Base-by-base conservation (phyloP, 495 filamentous ascomycete genomes). In the Penicillium macrosclerotiorum region DNA sequence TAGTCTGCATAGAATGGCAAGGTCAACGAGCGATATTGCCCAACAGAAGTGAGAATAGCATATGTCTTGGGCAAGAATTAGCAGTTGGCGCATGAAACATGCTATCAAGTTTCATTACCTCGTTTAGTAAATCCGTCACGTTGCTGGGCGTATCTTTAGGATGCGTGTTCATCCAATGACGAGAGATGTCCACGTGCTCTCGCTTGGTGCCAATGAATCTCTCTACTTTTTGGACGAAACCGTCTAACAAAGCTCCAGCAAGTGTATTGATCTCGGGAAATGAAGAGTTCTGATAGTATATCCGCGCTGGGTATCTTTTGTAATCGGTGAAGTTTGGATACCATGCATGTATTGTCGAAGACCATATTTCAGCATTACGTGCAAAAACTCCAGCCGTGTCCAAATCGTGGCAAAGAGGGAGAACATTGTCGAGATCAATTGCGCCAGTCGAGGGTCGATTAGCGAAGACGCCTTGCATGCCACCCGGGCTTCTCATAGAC, bases 311-410 rank as follows among this genome's bases (percentile, higher is more conserved):
- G 33, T 77, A 78, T 26, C 62, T 59, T 18, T 44, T 62, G 3
- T 68, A 62, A 7, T n/a, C n/a, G n/a, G n/a, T n/a, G n/a, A n/a
- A n/a, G n/a, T n/a, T n/a, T 8, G 58, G n/a, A n/a, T n/a, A n/a
- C n/a, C n/a, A n/a, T 5, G 57, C 74, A n/a, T 69, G 61, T 9
- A 67, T 62, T 1, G 73, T 70, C 4, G 50, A 58, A 1, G 69
- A 57, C 76, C 76, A 80, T 1, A 76, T 47, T 0, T 44, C 42
- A 0, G 76, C 69, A 54, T 75, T 68, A 0, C 77, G 68, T 1
- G 72, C 61, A 41, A 77, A 62, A 40, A 78, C 71, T 2, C 74
- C 75, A 6, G 72, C 63, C 0, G 75, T 77, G 49, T 79, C 75
- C 4, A 79, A 62, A 1, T 42, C 59, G 2, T 68, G 60, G 1